Conservation (phyloP, 495 filamentous ascomycete species). For the Cairneyella variabilis region DNA sequence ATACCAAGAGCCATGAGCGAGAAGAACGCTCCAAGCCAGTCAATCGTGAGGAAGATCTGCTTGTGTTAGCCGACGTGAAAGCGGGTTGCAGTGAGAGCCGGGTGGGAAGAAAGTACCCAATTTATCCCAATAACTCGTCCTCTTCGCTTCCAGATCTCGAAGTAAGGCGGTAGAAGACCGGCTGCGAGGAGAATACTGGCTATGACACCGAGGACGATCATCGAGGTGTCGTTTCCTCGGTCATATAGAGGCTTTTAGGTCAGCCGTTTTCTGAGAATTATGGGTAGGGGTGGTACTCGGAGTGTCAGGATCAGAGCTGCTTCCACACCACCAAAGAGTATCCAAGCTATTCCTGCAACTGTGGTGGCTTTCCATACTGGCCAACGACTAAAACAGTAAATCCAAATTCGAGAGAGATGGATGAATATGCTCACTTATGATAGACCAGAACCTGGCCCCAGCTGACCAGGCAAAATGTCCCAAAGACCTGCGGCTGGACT, state of each 20-base stretch:
- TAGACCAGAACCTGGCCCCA: not conserved
- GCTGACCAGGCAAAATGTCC: not conserved
- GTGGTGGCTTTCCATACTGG: not conserved
- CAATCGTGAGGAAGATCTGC: conserved; percentile 57
- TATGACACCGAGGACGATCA: not conserved
- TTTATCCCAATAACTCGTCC: not conserved
- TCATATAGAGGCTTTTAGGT: not conserved
- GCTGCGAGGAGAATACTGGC: conserved; percentile 2
- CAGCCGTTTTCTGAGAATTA: not conserved
- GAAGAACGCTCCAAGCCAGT: conserved; percentile 70
- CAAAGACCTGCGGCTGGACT: conserved; percentile 3
- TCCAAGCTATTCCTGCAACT: not conserved
- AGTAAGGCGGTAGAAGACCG: not conserved
- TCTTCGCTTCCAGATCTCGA: not conserved
- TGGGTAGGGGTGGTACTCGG: not conserved
- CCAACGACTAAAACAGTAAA: not conserved
- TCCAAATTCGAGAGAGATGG: too few relatives aligned
- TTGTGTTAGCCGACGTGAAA: not conserved
- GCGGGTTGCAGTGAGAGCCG: not conserved
- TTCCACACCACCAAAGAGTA: not conserved
- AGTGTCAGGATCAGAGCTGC: conserved; percentile 1
- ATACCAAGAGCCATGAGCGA: conserved; percentile 67
- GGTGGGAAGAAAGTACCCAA: not conserved
- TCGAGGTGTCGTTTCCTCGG: not conserved
- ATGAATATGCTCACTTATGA: not conserved